Base-by-base conservation (phyloP, 2,329 filamentous ascomycete genomes). In the Chaetomiaceae sp. region DNA sequence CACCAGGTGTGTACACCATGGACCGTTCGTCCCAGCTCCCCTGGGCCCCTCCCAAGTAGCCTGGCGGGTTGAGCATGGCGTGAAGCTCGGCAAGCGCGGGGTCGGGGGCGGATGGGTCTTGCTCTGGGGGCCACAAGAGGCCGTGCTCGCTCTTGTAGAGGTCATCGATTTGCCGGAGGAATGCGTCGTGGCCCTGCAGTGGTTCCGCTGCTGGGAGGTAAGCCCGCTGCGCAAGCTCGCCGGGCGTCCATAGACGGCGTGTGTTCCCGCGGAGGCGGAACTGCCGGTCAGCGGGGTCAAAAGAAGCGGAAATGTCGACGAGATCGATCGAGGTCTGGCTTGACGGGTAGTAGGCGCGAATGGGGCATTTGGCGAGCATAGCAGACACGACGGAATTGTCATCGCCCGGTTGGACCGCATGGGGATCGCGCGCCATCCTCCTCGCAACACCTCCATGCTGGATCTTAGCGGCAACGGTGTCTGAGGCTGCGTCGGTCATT, bases 321-420 rank as follows among this genome's bases (percentile, higher is more conserved):
- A 87, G 64, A 59, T 87, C 84, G 5, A 87, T 50, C 60, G 82
- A 86, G 0, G 82, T 73, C 20, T 72, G 72, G 56, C 75, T 76
- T 2, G 73, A 70, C 12, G 72, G 65, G 47, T 79, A 74, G 63
- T 87, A 87, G 3, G 75, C 72, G 22, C 79, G 74, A 40, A 83
- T 67, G 39, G 77, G 76, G 11, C 78, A 83, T 49, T 78, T 75
- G 34, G 75, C 73, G 9, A 82, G 70, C 6, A 79, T 77, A 46
- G 80, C 78, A 4, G 75, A 68, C 14, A 68, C 65, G 4, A 68
- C 65, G 0, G 69, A 67, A 7, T 71, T 72, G 42, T 75, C 71
- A 46, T 79, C 74, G 1, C 75, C 75, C 0, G 61, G 69, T 59
- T 85, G 83, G 2, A 78, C 74, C 50, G 70, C 64, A 48, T 73